These are phyloP conservation scores for Dictyostelium capitatum DNA, from an alignment of 78 protist species.

Conservation along the genomic window DNA sequence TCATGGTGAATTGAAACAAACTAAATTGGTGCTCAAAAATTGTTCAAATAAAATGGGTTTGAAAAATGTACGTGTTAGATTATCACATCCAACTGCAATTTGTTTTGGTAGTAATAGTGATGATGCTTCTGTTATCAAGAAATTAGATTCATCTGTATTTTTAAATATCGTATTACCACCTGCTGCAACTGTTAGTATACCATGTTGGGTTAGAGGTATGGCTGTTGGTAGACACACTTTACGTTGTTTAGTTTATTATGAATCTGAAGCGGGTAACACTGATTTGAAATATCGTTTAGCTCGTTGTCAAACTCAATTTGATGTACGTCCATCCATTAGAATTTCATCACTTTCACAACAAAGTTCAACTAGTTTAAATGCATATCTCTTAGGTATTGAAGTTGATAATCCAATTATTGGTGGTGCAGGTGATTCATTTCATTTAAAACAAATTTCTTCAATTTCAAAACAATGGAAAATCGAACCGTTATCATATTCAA, in stretches of 20 bases:
- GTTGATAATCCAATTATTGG: slow-evolving; percentile 78
- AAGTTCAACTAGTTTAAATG: slow-evolving; percentile 25
- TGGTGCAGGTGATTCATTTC: slow-evolving; percentile 50
- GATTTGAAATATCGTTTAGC: slow-evolving; percentile 75
- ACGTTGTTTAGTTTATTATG: slow-evolving; percentile 74
- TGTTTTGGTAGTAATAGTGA: slow-evolving; percentile 59
- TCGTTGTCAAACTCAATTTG: slow-evolving; percentile 72
- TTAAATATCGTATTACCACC: slow-evolving; percentile 49
- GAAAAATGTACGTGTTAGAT: slow-evolving; percentile 58
- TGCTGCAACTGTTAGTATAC: slow-evolving; percentile 47
- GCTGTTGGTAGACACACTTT: slow-evolving; percentile 45
- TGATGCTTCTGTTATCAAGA: slow-evolving; percentile 32
- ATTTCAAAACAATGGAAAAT: slow-evolving; percentile 58
- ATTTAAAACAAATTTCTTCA: slow-evolving; percentile 53
- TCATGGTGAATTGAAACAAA: slow-evolving; percentile 72
- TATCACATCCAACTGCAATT: slow-evolving; percentile 53
- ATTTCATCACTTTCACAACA: slow-evolving; percentile 68
- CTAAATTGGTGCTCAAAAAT: slow-evolving; percentile 43
- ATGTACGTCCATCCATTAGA: slow-evolving; percentile 43
- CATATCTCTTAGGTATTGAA: slow-evolving; percentile 55
- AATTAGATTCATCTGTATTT: slow-evolving; percentile 43
- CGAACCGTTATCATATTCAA: slow-evolving; percentile 27
- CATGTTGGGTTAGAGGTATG: slow-evolving; percentile 69
- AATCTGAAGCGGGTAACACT: slow-evolving; percentile 60
- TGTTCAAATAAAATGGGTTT: slow-evolving; percentile 74